phyloP scores from a whole-genome alignment of 1,284 basidiomycete genomes.

The Erythrobasidium hasegawianum region DNA sequence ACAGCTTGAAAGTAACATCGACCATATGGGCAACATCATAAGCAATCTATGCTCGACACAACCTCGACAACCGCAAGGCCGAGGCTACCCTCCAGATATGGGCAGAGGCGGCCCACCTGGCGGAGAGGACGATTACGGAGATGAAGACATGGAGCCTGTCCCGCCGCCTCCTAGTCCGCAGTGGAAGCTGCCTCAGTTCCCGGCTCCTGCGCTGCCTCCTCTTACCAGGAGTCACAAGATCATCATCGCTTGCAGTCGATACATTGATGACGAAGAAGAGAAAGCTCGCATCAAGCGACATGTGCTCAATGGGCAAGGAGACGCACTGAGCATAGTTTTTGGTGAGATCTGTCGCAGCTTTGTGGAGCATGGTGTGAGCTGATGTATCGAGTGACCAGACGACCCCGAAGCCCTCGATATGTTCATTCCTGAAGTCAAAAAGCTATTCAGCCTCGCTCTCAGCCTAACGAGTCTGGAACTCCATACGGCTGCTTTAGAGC shows the following conservation, averaged over 20 bases:
- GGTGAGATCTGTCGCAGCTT: constrained; percentile 10
- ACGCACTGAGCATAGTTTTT: constrained; percentile 32
- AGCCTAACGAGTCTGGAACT: constrained; percentile 27
- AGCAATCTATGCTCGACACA: constrained; percentile 3
- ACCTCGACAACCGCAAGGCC: neutral
- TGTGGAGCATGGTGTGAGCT: neutral
- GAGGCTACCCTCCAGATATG: neutral
- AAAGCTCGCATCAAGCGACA: constrained; percentile 12
- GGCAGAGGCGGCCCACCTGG: neutral
- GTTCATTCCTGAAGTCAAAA: constrained; percentile 33
- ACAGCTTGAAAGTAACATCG: no score
- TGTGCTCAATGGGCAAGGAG: constrained; percentile 26
- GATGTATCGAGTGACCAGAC: constrained; percentile 1
- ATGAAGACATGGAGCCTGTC: constrained; percentile 14
- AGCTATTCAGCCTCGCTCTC: constrained; percentile 26
- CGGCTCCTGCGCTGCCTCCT: constrained; percentile 27
- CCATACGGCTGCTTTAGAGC: constrained; percentile 23
- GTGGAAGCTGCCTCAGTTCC: constrained; percentile 31
- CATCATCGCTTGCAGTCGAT: constrained; percentile 16
- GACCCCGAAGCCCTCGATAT: constrained; percentile 6
- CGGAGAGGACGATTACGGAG: neutral
- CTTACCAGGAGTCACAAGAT: constrained; percentile 29
- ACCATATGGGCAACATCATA: neutral
- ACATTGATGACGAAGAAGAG: constrained; percentile 24
- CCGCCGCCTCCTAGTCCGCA: constrained; percentile 13